These are phyloP conservation scores for Solanum appendiculatum DNA, from an alignment of 257 asterid species.

Conservation along the genomic window DNA sequence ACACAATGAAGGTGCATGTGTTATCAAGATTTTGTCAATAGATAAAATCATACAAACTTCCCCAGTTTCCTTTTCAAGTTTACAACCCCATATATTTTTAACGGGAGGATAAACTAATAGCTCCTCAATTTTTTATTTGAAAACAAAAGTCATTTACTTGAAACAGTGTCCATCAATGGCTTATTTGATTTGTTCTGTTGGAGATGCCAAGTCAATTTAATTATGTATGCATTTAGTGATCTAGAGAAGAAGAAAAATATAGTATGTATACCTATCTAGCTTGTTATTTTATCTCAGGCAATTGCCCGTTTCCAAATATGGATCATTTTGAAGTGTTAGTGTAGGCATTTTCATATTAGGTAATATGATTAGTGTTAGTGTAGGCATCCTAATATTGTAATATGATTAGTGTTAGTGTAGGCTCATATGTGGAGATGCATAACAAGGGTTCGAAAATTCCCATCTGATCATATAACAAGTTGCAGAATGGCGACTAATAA, in stretches of 20 bases:
- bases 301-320: neutral
- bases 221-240: neutral
- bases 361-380: no score
- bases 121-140: neutral
- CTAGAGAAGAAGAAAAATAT: neutral
- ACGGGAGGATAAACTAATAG: neutral
- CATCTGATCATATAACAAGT: neutral
- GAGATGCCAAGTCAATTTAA: neutral
- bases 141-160: neutral
- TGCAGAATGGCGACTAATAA: slow-evolving; percentile 7
- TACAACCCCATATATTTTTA: neutral
- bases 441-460: slow-evolving; percentile 5
- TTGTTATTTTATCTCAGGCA: neutral
- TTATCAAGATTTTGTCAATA: neutral
- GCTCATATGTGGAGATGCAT: slow-evolving; percentile 30
- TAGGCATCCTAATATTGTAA: no score
- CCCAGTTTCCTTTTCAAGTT: no score
- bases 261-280: neutral
- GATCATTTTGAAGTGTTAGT: neutral
- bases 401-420: no score
- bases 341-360: no score
- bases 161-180: neutral
- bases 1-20: neutral
- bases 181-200: neutral
- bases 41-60: no score